A percentile compares a stretch with the other conserved stretches of the same genome.
phyloP scores from a whole-genome alignment of 306 rosid genomes.

The Gastrolobium villosum region DNA sequence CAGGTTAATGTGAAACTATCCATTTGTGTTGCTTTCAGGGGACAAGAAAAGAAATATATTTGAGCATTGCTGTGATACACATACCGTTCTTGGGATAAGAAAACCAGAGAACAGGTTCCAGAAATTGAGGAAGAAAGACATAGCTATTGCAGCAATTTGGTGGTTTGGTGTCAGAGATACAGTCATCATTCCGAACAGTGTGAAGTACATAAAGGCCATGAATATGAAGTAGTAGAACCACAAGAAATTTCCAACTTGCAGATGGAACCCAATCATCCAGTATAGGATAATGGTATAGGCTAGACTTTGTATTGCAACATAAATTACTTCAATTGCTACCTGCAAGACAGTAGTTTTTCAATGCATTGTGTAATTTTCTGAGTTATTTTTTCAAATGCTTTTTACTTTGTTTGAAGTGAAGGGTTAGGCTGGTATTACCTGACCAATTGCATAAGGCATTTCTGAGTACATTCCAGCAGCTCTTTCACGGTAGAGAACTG shows the following conservation, averaged over 20 bases:
- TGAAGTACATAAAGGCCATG: slow-evolving; percentile 80
- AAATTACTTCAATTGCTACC: slow-evolving; percentile 80
- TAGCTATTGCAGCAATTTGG: slow-evolving; percentile 71
- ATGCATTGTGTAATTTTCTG: background rate
- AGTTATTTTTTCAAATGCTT: background rate
- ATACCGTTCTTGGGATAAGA: slow-evolving; percentile 77
- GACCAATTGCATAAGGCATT: slow-evolving; percentile 80
- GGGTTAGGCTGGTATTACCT: slow-evolving; percentile 47
- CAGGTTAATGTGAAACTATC: background rate
- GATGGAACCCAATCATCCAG: slow-evolving; percentile 74
- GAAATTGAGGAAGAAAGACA: slow-evolving; percentile 74
- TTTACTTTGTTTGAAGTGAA: background rate
- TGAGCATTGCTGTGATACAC: slow-evolving; percentile 12
- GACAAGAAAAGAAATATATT: background rate
- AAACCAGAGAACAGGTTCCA: slow-evolving; percentile 95
- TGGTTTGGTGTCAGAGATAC: slow-evolving; percentile 77
- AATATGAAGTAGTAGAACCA: slow-evolving; percentile 80
- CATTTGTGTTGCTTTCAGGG: background rate
- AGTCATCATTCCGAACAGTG: slow-evolving; percentile 83
- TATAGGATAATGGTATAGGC: slow-evolving; percentile 56
- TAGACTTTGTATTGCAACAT: slow-evolving; percentile 63
- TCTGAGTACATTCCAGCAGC: slow-evolving; percentile 89
- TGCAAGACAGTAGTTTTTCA: slow-evolving; percentile 42
- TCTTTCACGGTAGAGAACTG: slow-evolving; percentile 84
- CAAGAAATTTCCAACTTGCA: slow-evolving; percentile 60